A percentile compares a stretch with the other conserved stretches of the same genome.
phyloP scores from a whole-genome alignment of 441 rosid genomes.

The Erodium trifolium region DNA sequence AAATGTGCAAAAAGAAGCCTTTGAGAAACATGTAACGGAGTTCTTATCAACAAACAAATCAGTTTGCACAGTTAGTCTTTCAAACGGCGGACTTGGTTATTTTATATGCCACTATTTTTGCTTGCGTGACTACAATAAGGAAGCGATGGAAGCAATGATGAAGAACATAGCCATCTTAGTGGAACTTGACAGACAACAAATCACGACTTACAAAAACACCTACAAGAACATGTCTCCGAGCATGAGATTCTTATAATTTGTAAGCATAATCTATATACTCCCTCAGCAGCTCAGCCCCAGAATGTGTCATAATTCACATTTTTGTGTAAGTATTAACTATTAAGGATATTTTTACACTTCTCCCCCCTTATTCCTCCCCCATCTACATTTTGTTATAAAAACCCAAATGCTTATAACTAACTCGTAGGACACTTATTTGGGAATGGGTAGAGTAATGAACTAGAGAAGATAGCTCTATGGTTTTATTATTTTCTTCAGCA shows the following conservation, averaged over 20 bases:
- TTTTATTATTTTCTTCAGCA: not conserved
- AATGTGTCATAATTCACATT: not conserved
- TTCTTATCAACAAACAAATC: not conserved
- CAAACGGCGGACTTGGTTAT: too few relatives aligned
- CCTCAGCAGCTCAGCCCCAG: not conserved
- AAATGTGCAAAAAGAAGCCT: constrained; percentile 14
- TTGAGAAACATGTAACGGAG: constrained; percentile 1
- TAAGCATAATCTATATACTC: too few relatives aligned
- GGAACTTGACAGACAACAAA: too few relatives aligned
- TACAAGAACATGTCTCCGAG: too few relatives aligned
- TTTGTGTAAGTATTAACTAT: not conserved
- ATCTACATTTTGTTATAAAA: not conserved
- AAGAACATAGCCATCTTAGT: too few relatives aligned
- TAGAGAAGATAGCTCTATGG: not conserved
- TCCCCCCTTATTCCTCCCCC: not conserved
- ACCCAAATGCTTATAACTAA: not conserved
- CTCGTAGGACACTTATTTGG: not conserved
- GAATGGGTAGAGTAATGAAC: not conserved
- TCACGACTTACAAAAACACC: too few relatives aligned
- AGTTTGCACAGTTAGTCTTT: not conserved
- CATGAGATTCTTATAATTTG: too few relatives aligned
- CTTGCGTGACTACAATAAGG: too few relatives aligned
- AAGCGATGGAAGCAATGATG: too few relatives aligned
- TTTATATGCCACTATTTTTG: too few relatives aligned
- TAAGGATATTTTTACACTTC: not conserved